Percentiles rank a stretch among this genome's conserved stretches.
phyloP scores from a whole-genome alignment of 352 stramenopile genomes.

The Phytophthora tentaculata region DNA sequence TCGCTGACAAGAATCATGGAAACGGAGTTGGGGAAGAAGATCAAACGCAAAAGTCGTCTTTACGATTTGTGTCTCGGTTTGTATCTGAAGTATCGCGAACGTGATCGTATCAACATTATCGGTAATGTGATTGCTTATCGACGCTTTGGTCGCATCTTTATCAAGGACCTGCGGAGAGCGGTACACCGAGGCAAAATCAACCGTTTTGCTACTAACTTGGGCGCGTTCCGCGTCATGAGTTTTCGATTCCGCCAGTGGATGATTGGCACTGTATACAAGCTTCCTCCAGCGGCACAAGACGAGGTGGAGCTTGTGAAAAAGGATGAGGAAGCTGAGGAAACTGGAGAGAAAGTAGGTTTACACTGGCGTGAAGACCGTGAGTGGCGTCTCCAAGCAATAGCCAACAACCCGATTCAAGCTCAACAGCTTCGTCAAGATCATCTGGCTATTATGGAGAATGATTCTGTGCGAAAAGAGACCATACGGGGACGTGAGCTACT shows the following conservation, averaged over 20 bases:
- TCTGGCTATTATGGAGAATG: conserved; percentile 37
- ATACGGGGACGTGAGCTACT: conserved; percentile 47
- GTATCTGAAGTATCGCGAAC: conserved; percentile 65
- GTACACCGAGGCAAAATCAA: conserved; percentile 48
- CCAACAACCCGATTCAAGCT: conserved; percentile 42
- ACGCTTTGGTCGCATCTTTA: conserved; percentile 43
- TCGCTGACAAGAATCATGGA: conserved; percentile 68
- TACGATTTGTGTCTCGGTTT: conserved; percentile 62
- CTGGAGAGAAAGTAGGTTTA: conserved; percentile 32
- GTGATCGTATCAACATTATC: conserved; percentile 56
- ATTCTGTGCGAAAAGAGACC: conserved; percentile 36
- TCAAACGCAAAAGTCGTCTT: conserved; percentile 66
- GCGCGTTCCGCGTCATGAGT: conserved; percentile 47
- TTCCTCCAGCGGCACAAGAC: conserved; percentile 14
- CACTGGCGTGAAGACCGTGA: conserved; percentile 57
- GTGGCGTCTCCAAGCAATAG: conserved; percentile 55
- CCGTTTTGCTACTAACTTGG: conserved; percentile 58
- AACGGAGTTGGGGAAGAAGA: conserved; percentile 53
- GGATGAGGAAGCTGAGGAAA: conserved; percentile 15
- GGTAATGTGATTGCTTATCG: conserved; percentile 65
- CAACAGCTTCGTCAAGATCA: conserved; percentile 47
- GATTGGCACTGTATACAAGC: conserved; percentile 42
- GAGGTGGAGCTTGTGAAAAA: conserved; percentile 15
- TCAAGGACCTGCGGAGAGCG: conserved; percentile 33
- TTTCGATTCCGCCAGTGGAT: conserved; percentile 56